These are phyloP conservation scores for Suhomyces kilbournensis DNA, from an alignment of 805 yeast genomes.

Conservation along the genomic window DNA sequence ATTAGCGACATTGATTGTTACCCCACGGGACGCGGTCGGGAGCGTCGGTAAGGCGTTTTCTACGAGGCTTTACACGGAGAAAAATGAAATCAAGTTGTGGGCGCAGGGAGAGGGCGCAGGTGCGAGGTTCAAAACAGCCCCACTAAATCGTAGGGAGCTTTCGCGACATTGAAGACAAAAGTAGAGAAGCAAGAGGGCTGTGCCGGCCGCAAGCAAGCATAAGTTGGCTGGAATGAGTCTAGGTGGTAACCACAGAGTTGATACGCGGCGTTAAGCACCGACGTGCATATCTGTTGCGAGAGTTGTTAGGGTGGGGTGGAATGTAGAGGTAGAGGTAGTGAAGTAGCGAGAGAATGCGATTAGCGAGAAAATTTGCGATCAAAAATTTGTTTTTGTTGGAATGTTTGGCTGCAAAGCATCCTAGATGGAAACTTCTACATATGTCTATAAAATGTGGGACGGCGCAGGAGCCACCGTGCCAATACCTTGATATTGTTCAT, in stretches of 20 bases:
- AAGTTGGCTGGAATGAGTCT: background rate
- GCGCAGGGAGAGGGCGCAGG: background rate
- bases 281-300: background rate
- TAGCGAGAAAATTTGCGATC: background rate
- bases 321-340: background rate
- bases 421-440: too few species aligned
- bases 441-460: too few species aligned
- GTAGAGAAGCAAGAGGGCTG: background rate
- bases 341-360: background rate
- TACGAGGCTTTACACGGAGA: background rate
- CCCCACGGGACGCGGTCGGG: background rate
- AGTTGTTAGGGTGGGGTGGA: background rate
- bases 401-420: too few species aligned
- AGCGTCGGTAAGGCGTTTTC: background rate
- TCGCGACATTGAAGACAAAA: too few species aligned
- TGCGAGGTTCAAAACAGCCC: background rate
- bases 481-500: too few species aligned
- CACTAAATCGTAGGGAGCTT: background rate
- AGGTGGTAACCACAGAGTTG: background rate
- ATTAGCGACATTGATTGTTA: background rate
- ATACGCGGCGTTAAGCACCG: background rate
- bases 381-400: too few species aligned
- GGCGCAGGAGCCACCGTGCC: too few species aligned
- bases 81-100: background rate
- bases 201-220: background rate